Base-by-base conservation (phyloP, 2,329 filamentous ascomycete species). In the Bretziella fagacearum region DNA sequence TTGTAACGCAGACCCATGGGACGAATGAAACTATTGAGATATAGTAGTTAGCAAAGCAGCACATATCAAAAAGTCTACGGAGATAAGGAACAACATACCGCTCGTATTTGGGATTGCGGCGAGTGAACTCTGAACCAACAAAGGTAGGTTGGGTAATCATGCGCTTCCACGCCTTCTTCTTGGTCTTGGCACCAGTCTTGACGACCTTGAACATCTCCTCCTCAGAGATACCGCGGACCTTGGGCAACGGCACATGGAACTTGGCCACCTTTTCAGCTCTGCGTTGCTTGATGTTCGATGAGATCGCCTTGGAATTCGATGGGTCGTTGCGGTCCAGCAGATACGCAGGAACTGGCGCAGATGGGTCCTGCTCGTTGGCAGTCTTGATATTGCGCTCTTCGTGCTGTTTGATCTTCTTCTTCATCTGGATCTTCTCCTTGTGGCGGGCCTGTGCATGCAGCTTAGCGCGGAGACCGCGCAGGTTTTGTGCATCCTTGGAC, bases 131-230 rank as follows among this genome's bases (percentile, higher is more conserved):
- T 27, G 75, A 77, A 0, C 87, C 89, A 18, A 96, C 89, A 62
- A 96, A 96, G 25, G 52, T 53, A 30, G 57, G 60, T 55, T 74
- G 74, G 25, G 70, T 75, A 52, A 77, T 70, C 69, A 79, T 79
- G 29, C 78, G 65, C 67, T 83, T 83, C 79, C 79, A 74, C 49
- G 70, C 71, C 71, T 91, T 93, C 74, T 93, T 86, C 48, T 79
- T 71, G 2, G 80, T 85, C 72, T 94, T 95, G 75, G 93, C 93
- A 57, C 91, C 89, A 26, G 89, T 96, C 68, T 86, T 86, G 58
- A 96, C 78, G 11, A 94, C 87, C 65, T 84, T 89, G 71, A 96
- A 96, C 81, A 95, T 89, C 68, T 94, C 89, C 70, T 93, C 85
- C 68, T 96, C 89, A 55, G 76, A 79, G 56, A 96, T 95, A 53